Evolutionary conservation across 2,329 filamentous ascomycete species (phyloP), one percentile per base, ranked within the genome.

Genomic region (Fusarium napiforme): DNA sequence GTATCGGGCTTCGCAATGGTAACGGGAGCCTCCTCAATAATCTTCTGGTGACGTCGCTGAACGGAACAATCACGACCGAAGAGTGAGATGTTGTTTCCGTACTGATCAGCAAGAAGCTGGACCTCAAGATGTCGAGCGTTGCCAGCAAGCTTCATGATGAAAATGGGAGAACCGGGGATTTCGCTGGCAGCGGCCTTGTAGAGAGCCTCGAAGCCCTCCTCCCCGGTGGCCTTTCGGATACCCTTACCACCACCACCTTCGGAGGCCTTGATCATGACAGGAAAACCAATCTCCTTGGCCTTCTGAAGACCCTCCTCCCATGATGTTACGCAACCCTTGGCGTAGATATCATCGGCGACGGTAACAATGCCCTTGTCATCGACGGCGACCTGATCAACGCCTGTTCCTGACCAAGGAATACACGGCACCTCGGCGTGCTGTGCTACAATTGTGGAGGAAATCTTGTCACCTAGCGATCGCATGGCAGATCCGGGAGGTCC

Each of bases 221-320:
- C 95, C 70, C 87, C 87, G 71, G 94, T 88, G 76, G 96, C 96
- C 86, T 98, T 98, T 82, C 97, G 94, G 81, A 99, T 99, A 89
- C 96, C 96, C 88, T 99, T 99, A 82, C 96, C 96, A 86, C 96
- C 96, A 86, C 96, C 96, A 85, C 96, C 96, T 87, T 99, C 96
- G 6, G 96, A 98, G n/a, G 96, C 96, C 88, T 99, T 99, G 83
- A 99, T 94, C 96, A 99, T 99, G 87, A 99, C 93, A 21, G 96
- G 96, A 87, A 99, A 99, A 76, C 96, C 96, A 82, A 99, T 99
- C 80, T 94, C 89, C 82, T 90, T 91, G 67, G 96, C 96, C 80
- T 93, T 95, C 80, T 90, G 86, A 57, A 99, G 89, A 84, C 96
- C 96, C 84, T 99, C 95, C 83, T 97, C 87, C 84, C 94, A 95